Conservation (phyloP, 2,329 filamentous ascomycete species). For the Didymella glomerata region DNA sequence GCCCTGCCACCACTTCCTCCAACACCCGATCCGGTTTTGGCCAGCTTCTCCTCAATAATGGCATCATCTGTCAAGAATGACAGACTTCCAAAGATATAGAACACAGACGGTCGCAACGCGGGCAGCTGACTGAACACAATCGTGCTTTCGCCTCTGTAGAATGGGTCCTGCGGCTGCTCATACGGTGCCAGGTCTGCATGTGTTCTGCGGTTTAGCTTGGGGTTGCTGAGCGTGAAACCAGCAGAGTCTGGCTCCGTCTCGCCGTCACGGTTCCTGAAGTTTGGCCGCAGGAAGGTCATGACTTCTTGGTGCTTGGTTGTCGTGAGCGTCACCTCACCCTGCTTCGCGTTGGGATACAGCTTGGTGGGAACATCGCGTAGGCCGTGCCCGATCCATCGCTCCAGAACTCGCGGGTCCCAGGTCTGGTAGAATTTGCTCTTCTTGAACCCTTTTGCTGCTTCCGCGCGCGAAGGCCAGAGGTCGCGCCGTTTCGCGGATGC, state of each 20-base stretch:
- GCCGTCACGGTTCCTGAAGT: conserved; percentile 57
- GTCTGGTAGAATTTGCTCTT: conserved; percentile 77
- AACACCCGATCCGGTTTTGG: conserved; percentile 68
- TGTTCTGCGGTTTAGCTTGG: conserved; percentile 49
- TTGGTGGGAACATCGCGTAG: conserved; percentile 76
- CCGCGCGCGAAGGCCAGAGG: conserved; percentile 78
- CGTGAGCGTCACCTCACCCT: conserved; percentile 70
- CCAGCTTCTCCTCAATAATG: conserved; percentile 66
- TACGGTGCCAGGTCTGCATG: conserved; percentile 54
- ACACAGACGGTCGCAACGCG: conserved; percentile 58
- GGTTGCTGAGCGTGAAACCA: conserved; percentile 40
- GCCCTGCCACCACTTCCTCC: conserved; percentile 72
- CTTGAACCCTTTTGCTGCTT: conserved; percentile 71
- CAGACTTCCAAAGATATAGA: conserved; percentile 55
- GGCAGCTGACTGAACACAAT: conserved; percentile 66
- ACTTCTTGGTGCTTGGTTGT: conserved; percentile 92
- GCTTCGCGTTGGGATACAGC: conserved; percentile 59
- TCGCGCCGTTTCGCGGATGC: conserved; percentile 79
- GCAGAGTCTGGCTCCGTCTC: conserved; percentile 56
- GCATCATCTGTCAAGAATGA: conserved; percentile 65
- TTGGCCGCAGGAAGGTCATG: conserved; percentile 75
- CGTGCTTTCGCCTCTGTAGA: conserved; percentile 73
- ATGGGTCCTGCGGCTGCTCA: conserved; percentile 56
- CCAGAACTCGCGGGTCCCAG: conserved; percentile 84
- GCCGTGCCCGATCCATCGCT: conserved; percentile 76